These are phyloP conservation scores for Leishmania turanica DNA, from an alignment of 208 protist genomes.

Conservation along the genomic window DNA sequence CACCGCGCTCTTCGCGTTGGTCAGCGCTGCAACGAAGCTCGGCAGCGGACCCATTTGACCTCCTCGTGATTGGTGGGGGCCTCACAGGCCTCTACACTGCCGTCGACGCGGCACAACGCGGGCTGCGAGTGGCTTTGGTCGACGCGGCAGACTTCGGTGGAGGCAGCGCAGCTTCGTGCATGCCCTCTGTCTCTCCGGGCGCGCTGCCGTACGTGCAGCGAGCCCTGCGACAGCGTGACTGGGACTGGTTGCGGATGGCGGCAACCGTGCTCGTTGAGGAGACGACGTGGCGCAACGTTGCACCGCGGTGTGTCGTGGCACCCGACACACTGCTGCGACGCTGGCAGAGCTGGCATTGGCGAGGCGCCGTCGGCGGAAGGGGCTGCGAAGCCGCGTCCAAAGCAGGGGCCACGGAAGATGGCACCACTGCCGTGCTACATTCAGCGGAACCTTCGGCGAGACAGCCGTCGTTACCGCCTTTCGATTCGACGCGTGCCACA, in stretches of 20 bases:
- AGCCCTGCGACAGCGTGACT: constrained; percentile 74
- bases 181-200: constrained; percentile 49
- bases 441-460: not conserved
- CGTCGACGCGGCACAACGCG: constrained; percentile 82
- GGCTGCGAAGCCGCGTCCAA: not conserved
- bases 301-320: constrained; percentile 23
- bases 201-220: constrained; percentile 76
- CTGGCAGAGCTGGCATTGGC: not conserved
- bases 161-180: constrained; percentile 27
- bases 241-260: constrained; percentile 51
- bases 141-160: constrained; percentile 71
- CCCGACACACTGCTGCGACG: constrained; percentile 7
- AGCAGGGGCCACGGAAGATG: not conserved
- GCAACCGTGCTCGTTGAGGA: constrained; percentile 41
- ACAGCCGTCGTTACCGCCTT: not conserved
- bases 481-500: not conserved
- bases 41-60: constrained; percentile 48
- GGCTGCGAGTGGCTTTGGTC: constrained; percentile 71
- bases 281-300: constrained; percentile 68
- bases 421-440: not conserved
- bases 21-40: constrained; percentile 24
- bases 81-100: constrained; percentile 76
- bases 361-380: not conserved
- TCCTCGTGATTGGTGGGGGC: constrained; percentile 79
- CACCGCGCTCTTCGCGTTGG: constrained; percentile 29